Evolutionary conservation across 2,329 filamentous ascomycete species (phyloP).

Genomic region (Diaporthe sp.): DNA sequence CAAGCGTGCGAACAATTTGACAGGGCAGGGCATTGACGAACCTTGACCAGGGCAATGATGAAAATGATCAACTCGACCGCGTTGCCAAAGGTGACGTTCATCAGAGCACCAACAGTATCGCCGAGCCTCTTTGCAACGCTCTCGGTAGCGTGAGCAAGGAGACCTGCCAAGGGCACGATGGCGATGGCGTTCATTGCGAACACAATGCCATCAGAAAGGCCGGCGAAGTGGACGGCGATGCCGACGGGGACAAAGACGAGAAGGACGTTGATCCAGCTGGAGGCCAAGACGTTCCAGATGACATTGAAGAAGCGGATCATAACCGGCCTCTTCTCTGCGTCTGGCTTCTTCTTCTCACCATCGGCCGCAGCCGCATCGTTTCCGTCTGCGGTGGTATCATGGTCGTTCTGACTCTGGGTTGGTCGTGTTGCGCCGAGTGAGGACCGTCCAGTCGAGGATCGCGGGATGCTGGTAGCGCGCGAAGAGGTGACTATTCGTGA

Average conservation of each 20-base stretch:
- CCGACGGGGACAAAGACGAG: slow-evolving; percentile 80
- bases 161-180: slow-evolving; percentile 69
- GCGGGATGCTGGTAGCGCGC: slow-evolving; percentile 25
- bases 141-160: slow-evolving; percentile 71
- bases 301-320: slow-evolving; percentile 56
- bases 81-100: slow-evolving; percentile 74
- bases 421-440: background rate
- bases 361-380: slow-evolving; percentile 5
- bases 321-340: slow-evolving; percentile 40
- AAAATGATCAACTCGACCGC: slow-evolving; percentile 74
- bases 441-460: slow-evolving; percentile 30
- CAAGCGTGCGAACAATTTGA: background rate
- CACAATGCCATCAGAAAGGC: slow-evolving; percentile 54
- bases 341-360: slow-evolving; percentile 33
- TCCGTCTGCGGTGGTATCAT: background rate
- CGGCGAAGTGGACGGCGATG: slow-evolving; percentile 64
- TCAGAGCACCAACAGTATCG: slow-evolving; percentile 69
- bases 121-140: slow-evolving; percentile 68
- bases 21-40: background rate
- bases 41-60: slow-evolving; percentile 54
- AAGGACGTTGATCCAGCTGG: slow-evolving; percentile 75
- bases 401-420: background rate
- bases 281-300: slow-evolving; percentile 66
- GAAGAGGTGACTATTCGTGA: slow-evolving; percentile 40
- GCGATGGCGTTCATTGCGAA: slow-evolving; percentile 75